Base-by-base conservation (phyloP, 495 filamentous ascomycete species). In the Xylona heveae region DNA sequence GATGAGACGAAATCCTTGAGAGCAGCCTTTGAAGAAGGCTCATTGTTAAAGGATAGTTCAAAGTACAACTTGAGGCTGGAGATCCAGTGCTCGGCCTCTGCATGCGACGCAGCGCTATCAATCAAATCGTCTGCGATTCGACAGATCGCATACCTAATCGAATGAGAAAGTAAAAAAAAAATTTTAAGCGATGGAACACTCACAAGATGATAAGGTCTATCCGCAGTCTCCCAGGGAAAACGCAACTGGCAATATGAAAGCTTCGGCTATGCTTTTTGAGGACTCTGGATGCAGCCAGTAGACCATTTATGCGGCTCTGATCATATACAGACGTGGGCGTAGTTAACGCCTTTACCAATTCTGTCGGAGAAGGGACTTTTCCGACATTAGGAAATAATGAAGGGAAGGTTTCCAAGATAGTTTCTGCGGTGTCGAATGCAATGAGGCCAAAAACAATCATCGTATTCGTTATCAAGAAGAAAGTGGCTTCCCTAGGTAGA, bases 111-210 rank as follows among this genome's bases (percentile, higher is more conserved):
- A 8, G 68, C 59, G 34, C 70, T 56, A 38, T 79, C 74, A 9
- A 79, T 56, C 3, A 79, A 48, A 34, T 78, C 71, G 45, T 78
- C 74, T 9, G 70, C 69, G 1, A 78, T 61, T 10, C 74, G 63
- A 38, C 71, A 79, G 41, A 76, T 78, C 0, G 72, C 71, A 46
- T 78, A 78, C 16, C 64, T 66, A 16, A 18, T 15, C 26, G 12
- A 13, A 40, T 31, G 28, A 10, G 26, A 19, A 35, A 2, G 7
- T 25, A 8, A 25, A 25, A 40, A 33, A 31, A 8, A 32, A 19
- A 35, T 3, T 8, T 25, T 7, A 25, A 7, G 23, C 13, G 23
- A 25, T 25, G 23, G 23, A 13, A 21, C 13, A 40, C 62, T 43
- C 35, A 66, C 49, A 78, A 45, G 13, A 74, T 48, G 20, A 73